Base-by-base conservation (phyloP, 73 alveolate species). In the Paramecium bursaria region DNA sequence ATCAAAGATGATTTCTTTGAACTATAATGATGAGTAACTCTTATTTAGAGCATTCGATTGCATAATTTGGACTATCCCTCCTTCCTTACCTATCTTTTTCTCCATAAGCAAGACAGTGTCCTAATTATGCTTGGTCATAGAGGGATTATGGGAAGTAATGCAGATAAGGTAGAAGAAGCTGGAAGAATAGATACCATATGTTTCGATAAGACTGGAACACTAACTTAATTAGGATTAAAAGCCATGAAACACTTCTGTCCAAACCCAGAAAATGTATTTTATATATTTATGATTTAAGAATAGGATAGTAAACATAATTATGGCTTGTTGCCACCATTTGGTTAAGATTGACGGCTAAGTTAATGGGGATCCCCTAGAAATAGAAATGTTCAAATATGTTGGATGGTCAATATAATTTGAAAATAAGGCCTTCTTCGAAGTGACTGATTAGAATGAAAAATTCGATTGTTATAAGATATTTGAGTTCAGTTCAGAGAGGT, bases 191-290 rank as follows among this genome's bases (percentile, higher is more conserved):
- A 61, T 42, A 46, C 75, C 30, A 49, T 67, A 42, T 79, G 89
- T 13, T 79, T 79, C 42, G 89, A 79, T 79, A 79, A 79, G 73
- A 79, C 89, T 2, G 89, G 89, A 27, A 79, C 89, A 11, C 50
- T 79, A 2, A 79, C 89, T 1, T 49, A 67, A n/a, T 26, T 53
- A 11, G 89, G 89, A 35, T 53, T 79, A 29, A 79, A 79, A n/a
- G 74, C 76, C 51, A 30, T n/a, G n/a, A n/a, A n/a, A n/a, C n/a
- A n/a, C n/a, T n/a, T n/a, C n/a, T n/a, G n/a, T n/a, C n/a, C n/a
- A n/a, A n/a, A n/a, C n/a, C n/a, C n/a, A n/a, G n/a, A n/a, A n/a
- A n/a, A n/a, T n/a, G n/a, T n/a, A n/a, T n/a, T n/a, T n/a, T n/a
- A n/a, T n/a, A n/a, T n/a, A n/a, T n/a, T n/a, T n/a, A n/a, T n/a